These are phyloP conservation scores for Fusarium tuaranense DNA, from an alignment of 2,329 filamentous ascomycete genomes.

Conservation along the genomic window DNA sequence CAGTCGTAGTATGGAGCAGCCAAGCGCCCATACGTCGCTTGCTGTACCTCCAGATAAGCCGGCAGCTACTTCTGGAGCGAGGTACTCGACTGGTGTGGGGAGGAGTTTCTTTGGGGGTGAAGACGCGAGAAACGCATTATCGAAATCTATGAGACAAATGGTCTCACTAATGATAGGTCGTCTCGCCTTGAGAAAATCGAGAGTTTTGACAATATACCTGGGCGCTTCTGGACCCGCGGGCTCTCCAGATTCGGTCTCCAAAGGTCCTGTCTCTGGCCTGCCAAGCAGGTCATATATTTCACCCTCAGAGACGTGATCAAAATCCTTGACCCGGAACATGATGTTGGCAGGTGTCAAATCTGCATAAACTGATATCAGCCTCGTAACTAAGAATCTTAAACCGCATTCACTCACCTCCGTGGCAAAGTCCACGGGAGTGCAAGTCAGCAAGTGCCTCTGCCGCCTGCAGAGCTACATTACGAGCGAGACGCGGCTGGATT, in stretches of 20 bases:
- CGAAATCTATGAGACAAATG: slow-evolving; percentile 36
- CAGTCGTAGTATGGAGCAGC: background rate
- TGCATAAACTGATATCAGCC: background rate
- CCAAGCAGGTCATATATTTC: slow-evolving; percentile 27
- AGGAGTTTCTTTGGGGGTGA: slow-evolving; percentile 26
- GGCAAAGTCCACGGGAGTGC: slow-evolving; percentile 39
- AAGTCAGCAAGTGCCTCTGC: slow-evolving; percentile 32
- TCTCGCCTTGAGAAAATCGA: slow-evolving; percentile 26
- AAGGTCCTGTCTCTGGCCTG: slow-evolving; percentile 10
- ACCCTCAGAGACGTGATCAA: slow-evolving; percentile 10
- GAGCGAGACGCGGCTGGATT: slow-evolving; percentile 26
- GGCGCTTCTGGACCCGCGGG: slow-evolving; percentile 32
- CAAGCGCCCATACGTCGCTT: background rate
- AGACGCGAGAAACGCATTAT: slow-evolving; percentile 33
- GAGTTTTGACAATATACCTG: slow-evolving; percentile 36
- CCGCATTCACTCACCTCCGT: slow-evolving; percentile 38
- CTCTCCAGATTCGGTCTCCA: slow-evolving; percentile 32
- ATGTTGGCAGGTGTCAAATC: slow-evolving; percentile 37
- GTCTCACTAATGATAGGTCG: slow-evolving; percentile 24
- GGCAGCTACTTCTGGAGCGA: slow-evolving; percentile 40
- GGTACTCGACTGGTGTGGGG: slow-evolving; percentile 5
- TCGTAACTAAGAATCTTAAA: background rate
- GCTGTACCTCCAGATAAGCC: slow-evolving; percentile 12
- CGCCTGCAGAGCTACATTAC: slow-evolving; percentile 18
- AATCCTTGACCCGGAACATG: slow-evolving; percentile 21